phyloP scores from a whole-genome alignment of 306 rosid species.

The Corylus heterophylla region DNA sequence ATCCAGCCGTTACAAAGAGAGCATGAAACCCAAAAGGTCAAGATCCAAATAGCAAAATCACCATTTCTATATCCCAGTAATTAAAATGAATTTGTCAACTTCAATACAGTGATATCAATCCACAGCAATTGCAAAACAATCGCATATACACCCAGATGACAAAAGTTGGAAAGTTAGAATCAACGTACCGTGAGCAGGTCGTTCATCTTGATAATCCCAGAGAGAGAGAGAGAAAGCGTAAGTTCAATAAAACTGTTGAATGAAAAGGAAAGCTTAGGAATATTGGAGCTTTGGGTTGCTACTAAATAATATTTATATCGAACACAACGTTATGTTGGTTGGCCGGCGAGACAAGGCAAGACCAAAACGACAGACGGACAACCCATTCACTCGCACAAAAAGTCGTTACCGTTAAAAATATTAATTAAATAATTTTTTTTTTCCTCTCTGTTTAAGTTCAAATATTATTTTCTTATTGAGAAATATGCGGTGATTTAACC shows the following conservation, averaged over 20 bases:
- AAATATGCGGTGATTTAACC: no score
- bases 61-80: not conserved
- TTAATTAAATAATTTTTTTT: no score
- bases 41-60: constrained; percentile 8
- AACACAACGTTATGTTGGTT: constrained; percentile 20
- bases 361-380: constrained; percentile 44
- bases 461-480: no score
- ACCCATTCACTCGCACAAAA: constrained; percentile 1
- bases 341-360: constrained; percentile 43
- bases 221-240: constrained; percentile 6
- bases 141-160: not conserved
- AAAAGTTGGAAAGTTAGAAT: constrained; percentile 5
- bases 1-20: not conserved
- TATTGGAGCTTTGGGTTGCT: not conserved
- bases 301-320: constrained; percentile 19
- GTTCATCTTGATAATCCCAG: constrained; percentile 64
- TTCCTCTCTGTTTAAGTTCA: no score
- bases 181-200: constrained; percentile 80
- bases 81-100: not conserved
- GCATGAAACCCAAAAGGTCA: not conserved
- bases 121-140: not conserved
- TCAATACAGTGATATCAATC: constrained; percentile 29
- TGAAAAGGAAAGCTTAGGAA: constrained; percentile 9
- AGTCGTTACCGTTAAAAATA: constrained; percentile 24
- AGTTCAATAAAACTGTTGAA: not conserved